phyloP scores from a whole-genome alignment of 495 filamentous ascomycete genomes.

The Daldinia concentrica region DNA sequence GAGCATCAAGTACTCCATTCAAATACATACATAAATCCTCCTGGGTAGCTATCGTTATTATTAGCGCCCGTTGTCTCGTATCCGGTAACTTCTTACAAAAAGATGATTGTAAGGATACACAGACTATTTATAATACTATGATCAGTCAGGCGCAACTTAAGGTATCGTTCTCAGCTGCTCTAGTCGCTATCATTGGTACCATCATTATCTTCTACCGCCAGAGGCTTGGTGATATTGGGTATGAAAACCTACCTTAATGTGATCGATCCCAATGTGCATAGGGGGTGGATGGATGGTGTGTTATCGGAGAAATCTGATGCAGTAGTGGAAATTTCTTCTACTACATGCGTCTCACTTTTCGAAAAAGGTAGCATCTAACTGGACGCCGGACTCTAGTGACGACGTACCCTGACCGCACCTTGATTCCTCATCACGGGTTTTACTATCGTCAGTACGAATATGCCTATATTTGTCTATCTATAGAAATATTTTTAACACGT shows the following conservation, averaged over 20 bases:
- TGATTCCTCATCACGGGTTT: conserved; percentile 11
- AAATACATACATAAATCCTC: conserved; percentile 20
- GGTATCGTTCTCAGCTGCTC: conserved; percentile 20
- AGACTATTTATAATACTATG: conserved; percentile 15
- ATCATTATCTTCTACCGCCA: conserved; percentile 11
- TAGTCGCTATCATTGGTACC: conserved; percentile 17
- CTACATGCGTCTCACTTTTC: conserved; percentile 25
- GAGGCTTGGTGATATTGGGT: conserved; percentile 18
- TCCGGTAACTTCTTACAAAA: not conserved
- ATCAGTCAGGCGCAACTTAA: conserved; percentile 22
- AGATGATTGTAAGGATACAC: conserved; percentile 3
- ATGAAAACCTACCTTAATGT: conserved; percentile 28
- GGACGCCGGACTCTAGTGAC: conserved; percentile 17
- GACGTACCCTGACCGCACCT: conserved; percentile 42
- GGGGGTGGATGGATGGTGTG: conserved; percentile 11
- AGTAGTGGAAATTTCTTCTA: conserved; percentile 33
- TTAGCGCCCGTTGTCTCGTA: conserved; percentile 28
- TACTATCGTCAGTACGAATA: not conserved
- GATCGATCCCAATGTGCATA: conserved; percentile 25
- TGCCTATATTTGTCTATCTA: conserved; percentile 22
- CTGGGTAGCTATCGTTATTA: conserved; percentile 18
- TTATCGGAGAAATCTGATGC: conserved; percentile 31
- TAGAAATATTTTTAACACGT: conserved; percentile 12
- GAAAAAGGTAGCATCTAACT: conserved; percentile 23
- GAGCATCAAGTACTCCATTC: conserved; percentile 25